A percentile compares a stretch with the other conserved stretches of the same genome.
Evolutionary conservation across 192 early-diverging fungal species (phyloP).

Genomic region (Chytriomyces confervae): DNA sequence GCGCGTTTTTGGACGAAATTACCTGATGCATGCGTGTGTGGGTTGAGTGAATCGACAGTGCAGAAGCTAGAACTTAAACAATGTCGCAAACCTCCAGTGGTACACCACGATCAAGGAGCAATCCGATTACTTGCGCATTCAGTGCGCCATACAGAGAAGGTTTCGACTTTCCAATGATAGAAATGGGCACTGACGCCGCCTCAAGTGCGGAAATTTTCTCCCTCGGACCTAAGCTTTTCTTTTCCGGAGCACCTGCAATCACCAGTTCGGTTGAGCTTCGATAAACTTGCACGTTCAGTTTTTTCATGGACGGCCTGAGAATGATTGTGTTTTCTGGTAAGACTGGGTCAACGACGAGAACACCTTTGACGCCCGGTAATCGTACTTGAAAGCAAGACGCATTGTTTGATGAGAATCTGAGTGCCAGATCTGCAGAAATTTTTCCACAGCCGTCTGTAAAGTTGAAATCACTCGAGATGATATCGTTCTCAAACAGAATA

Average conservation of each 20-base stretch:
- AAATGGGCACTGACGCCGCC: slow-evolving; percentile 7
- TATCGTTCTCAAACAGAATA: slow-evolving; percentile 17
- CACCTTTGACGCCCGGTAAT: slow-evolving; percentile 37
- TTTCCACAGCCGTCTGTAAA: slow-evolving; percentile 42
- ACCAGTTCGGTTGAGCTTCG: no score
- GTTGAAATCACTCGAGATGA: slow-evolving; percentile 7
- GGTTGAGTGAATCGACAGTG: background rate
- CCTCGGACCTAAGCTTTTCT: background rate
- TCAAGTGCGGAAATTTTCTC: background rate
- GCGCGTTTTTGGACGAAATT: slow-evolving; percentile 11
- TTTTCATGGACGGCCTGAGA: slow-evolving; percentile 35
- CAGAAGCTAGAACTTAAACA: slow-evolving; percentile 4
- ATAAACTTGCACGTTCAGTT: slow-evolving; percentile 19
- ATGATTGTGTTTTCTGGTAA: slow-evolving; percentile 14
- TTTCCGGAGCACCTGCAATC: background rate
- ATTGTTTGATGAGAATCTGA: background rate
- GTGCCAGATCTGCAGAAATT: slow-evolving; percentile 19
- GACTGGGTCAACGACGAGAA: slow-evolving; percentile 32
- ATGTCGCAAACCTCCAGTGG: background rate
- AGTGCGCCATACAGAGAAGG: slow-evolving; percentile 1
- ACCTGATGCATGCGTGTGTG: background rate
- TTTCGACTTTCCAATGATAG: slow-evolving; percentile 24
- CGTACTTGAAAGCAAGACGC: slow-evolving; percentile 36
- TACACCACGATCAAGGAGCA: slow-evolving; percentile 38
- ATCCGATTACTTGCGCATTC: slow-evolving; percentile 36